Conservation (phyloP, 1,139 yeast species). For the Wickerhamomyces sp. region DNA sequence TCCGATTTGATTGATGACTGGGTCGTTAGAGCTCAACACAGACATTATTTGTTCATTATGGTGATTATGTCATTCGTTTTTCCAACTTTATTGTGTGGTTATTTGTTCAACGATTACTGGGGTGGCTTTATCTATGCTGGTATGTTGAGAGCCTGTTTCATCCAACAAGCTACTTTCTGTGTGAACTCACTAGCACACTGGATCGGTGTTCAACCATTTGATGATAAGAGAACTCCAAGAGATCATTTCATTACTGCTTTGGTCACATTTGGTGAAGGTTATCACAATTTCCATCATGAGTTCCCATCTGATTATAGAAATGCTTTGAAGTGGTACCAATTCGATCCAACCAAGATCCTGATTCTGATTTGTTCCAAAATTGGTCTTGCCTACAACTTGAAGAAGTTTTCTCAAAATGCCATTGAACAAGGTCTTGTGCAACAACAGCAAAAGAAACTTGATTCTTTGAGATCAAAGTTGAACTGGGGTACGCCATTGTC, state of each 20-base stretch:
- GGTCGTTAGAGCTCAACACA: conserved; percentile 89
- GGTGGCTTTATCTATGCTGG: conserved; percentile 96
- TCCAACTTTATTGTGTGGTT: conserved; percentile 76
- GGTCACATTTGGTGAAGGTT: conserved; percentile 97
- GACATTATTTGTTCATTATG: conserved; percentile 76
- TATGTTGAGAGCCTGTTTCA: conserved; percentile 70
- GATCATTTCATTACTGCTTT: conserved; percentile 93
- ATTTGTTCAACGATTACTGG: conserved; percentile 80
- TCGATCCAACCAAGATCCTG: conserved; percentile 88
- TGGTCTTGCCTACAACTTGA: conserved; percentile 87
- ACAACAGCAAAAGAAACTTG: conserved; percentile 94
- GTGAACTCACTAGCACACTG: conserved; percentile 98
- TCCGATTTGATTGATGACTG: conserved; percentile 87
- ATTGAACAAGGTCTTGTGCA: conserved; percentile 94
- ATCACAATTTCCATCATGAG: conserved; percentile 99
- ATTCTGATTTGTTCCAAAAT: conserved; percentile 69
- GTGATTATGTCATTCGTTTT: conserved; percentile 59
- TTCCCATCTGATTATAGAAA: conserved; percentile 98
- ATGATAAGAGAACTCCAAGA: conserved; percentile 95
- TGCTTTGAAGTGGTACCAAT: conserved; percentile 97
- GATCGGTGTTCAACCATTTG: conserved; percentile 97
- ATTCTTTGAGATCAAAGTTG: conserved; percentile 67
- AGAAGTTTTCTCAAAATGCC: conserved; percentile 90
- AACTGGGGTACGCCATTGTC: conserved; percentile 92
- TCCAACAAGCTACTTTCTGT: conserved; percentile 98